Evolutionary conservation across 202 grass and related monocot species (phyloP), one percentile per base, ranked within the genome.

Genomic region (Sporobolus alterniflorus): DNA sequence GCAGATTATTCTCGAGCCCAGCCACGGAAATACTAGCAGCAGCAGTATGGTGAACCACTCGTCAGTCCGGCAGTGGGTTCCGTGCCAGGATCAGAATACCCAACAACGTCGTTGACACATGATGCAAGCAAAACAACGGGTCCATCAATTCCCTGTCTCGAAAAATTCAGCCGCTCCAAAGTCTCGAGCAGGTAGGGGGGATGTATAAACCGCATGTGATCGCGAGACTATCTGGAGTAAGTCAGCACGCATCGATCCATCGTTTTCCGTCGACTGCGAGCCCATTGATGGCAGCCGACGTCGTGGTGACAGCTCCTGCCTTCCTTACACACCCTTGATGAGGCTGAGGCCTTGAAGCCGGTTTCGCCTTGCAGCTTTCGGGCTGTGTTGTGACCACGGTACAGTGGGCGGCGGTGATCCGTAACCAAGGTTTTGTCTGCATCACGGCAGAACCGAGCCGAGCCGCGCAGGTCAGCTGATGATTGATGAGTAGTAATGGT

Each of bases 191-290:
- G 79, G 68, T 82, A 11, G 79, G 61, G 62, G 46, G 1, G 79
- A 50, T n/a, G n/a, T n/a, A n/a, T n/a, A n/a, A n/a, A n/a, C n/a
- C n/a, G 39, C 60, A 21, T 11, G 62, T 32, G 62, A 36, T 65
- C 16, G 62, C 64, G 64, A 66, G 18, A 49, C 9, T 9, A n/a
- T 66, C 7, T 0, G 44, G 3, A 59, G 0, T 17, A 55, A 69
- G 65, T 79, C 65, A 59, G 50, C 77, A 69, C 14, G 64, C 50
- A 9, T 22, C 49, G 0, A 69, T 22, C 64, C 0, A 43, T 80
- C 64, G 64, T 1, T 80, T 44, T 80, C 77, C 50, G 77, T 57
- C 77, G 77, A 80, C 77, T 31, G 77, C 78, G 78, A 61, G 67
- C 11, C 67, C 78, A 60, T 61, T 81, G 29, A 81, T 71, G 78